Conservation (phyloP, 257 asterid species). For the Salvia splendens region DNA sequence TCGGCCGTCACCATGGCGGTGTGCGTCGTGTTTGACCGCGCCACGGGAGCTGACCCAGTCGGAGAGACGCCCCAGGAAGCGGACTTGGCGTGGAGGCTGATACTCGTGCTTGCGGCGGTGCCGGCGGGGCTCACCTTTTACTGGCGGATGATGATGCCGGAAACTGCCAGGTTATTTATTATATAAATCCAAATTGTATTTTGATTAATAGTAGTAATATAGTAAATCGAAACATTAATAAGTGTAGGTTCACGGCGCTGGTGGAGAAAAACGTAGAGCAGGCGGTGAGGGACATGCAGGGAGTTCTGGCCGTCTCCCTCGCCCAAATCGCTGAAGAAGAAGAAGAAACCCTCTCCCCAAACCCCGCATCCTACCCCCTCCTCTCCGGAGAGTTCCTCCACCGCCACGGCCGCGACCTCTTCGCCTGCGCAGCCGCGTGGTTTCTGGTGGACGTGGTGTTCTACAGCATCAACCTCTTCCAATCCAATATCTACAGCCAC, state of each 20-base stretch:
- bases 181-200: too few relatives aligned
- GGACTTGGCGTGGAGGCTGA: constrained; percentile 65
- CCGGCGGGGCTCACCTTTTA: constrained; percentile 58
- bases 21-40: constrained; percentile 46
- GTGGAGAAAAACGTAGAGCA: constrained; percentile 48
- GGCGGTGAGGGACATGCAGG: constrained; percentile 55
- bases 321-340: constrained; percentile 40
- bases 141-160: constrained; percentile 74
- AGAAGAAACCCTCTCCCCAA: background rate
- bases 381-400: constrained; percentile 44
- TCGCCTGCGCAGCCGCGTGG: constrained; percentile 52
- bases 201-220: too few relatives aligned
- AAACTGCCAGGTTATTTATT: constrained; percentile 51
- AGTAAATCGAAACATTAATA: background rate
- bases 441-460: constrained; percentile 53
- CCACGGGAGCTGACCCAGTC: constrained; percentile 1
- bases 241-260: constrained; percentile 49
- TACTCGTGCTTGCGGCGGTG: constrained; percentile 54
- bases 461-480: constrained; percentile 56
- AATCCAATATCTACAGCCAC: constrained; percentile 39
- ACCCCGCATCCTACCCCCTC: constrained; percentile 35
- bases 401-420: constrained; percentile 58
- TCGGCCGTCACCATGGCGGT: constrained; percentile 54
- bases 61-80: constrained; percentile 38
- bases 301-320: constrained; percentile 40